These are phyloP conservation scores for Trypanosomatidae sp. DNA, from an alignment of 208 protist genomes.

Conservation along the genomic window DNA sequence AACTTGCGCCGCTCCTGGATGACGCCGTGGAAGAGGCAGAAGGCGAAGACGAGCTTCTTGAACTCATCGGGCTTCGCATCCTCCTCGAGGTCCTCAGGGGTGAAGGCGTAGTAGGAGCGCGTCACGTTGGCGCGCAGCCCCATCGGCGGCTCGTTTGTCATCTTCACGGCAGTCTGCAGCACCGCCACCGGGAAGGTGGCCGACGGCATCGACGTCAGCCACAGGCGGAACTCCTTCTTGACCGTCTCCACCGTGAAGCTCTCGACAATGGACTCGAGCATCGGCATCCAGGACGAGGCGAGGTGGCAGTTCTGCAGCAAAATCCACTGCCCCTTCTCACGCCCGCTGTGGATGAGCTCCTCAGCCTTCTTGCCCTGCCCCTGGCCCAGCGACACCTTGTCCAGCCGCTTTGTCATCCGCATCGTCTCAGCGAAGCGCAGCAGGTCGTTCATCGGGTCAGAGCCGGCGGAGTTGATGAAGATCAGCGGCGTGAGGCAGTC, in stretches of 20 bases:
- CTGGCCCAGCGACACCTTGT: slow-evolving; percentile 96
- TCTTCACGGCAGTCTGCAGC: slow-evolving; percentile 97
- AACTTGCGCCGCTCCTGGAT: slow-evolving; percentile 96
- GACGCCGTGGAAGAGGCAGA: slow-evolving; percentile 95
- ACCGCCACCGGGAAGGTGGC: slow-evolving; percentile 97
- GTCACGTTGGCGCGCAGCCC: slow-evolving; percentile 96
- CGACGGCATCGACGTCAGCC: slow-evolving; percentile 98
- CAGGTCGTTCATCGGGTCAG: slow-evolving; percentile 95
- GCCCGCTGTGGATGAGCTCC: slow-evolving; percentile 85
- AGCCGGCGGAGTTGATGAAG: slow-evolving; percentile 97
- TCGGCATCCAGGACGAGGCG: slow-evolving; percentile 95
- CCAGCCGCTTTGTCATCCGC: slow-evolving; percentile 93
- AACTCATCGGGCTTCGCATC: slow-evolving; percentile 83
- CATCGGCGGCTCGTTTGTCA: slow-evolving; percentile 99
- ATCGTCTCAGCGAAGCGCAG: slow-evolving; percentile 95
- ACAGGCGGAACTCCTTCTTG: slow-evolving; percentile 98
- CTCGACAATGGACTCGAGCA: slow-evolving; percentile 94
- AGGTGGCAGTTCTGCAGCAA: slow-evolving; percentile 98
- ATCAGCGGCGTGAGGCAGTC: slow-evolving; percentile 94
- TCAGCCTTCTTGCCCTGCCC: slow-evolving; percentile 95
- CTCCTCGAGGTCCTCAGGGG: slow-evolving; percentile 86
- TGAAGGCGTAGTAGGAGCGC: slow-evolving; percentile 92
- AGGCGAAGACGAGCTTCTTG: slow-evolving; percentile 92
- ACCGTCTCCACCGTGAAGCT: slow-evolving; percentile 92
- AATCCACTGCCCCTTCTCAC: slow-evolving; percentile 94